Evolutionary conservation across 1,139 yeast genomes (phyloP).

Genomic region (Kazachstania sp.): DNA sequence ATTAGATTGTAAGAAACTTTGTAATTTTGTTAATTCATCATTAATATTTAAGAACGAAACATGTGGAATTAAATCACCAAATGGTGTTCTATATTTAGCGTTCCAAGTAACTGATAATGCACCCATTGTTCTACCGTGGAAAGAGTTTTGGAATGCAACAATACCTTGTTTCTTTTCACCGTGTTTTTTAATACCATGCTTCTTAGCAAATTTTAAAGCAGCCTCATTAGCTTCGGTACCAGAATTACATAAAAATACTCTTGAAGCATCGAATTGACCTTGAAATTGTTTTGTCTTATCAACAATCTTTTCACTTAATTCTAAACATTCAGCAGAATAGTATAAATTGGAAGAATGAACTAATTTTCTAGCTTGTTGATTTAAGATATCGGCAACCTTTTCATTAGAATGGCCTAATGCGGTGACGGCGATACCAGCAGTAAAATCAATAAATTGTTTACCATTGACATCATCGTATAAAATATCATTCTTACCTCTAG

Average conservation of each 20-base stretch:
- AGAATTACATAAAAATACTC: conserved; percentile 84
- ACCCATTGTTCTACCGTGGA: conserved; percentile 95
- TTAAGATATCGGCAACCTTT: conserved; percentile 58
- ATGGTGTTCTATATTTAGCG: conserved; percentile 85
- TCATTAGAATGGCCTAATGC: conserved; percentile 81
- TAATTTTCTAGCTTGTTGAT: conserved; percentile 62
- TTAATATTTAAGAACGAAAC: conserved; percentile 37
- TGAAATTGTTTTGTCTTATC: conserved; percentile 59
- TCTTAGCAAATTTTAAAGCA: conserved; percentile 90
- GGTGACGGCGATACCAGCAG: conserved; percentile 97
- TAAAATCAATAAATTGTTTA: conserved; percentile 75
- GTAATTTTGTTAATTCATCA: conserved; percentile 22
- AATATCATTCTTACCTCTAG: conserved; percentile 28
- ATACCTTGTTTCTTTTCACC: conserved; percentile 56
- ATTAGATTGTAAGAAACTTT: conserved; percentile 37
- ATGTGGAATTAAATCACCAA: conserved; percentile 83
- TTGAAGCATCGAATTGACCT: conserved; percentile 71
- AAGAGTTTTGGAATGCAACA: conserved; percentile 77
- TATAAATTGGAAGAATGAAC: conserved; percentile 81
- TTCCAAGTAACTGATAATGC: conserved; percentile 87
- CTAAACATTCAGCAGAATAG: conserved; percentile 78
- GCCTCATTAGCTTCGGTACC: conserved; percentile 99
- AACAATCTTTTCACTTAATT: conserved; percentile 63
- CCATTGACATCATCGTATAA: conserved; percentile 54
- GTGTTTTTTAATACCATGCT: conserved; percentile 53